Evolutionary conservation across 371 early-diverging fungal genomes (phyloP), one percentile per base, ranked within the genome.

Genomic region (Funneliformis caledonium): DNA sequence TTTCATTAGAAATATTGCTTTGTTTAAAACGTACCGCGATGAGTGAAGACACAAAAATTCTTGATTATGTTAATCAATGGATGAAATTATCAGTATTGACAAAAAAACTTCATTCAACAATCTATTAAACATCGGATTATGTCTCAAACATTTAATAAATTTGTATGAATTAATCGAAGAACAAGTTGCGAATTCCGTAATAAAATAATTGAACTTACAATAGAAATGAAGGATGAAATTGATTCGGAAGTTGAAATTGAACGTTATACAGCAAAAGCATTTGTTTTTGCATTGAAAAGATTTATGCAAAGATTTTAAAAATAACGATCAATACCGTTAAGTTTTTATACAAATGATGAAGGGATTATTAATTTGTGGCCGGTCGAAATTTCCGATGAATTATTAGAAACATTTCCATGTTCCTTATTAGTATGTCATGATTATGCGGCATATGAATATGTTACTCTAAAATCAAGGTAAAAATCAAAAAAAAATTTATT

Each of bases 111-210:
- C 14, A 31, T 52, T 81, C 14, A 19, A 11, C 8, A 60, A 65
- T 26, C 37, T 77, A 1, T 47, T 75, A 9, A 26, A 50, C 45
- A 26, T 14, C 12, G 67, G 59, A 22, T 43, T 81, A 16, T 19
- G 22, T 22, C n/a, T 81, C 5, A 65, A 59, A 33, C 81, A 81
- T 43, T 33, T 81, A 9, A 56, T 81, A 5, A 50, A 77, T 6
- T 19, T 81, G 16, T 81, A 81, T 45, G 81, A 81, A n/a, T 31
- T 76, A 0, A 56, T 81, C 12, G 81, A 81, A 52, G 76, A 81
- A 61, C 52, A 69, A 59, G 81, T 81, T 1, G 56, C 81, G 0
- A 16, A 47, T 43, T 22, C 16, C 3, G 16, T 69, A 26, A 43
- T 81, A 16, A 37, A 76, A 26, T 77, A 33, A 2, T 22, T 5